Evolutionary conservation across 176 grass and related monocot species (phyloP).

Genomic region (Carex scoparia): DNA sequence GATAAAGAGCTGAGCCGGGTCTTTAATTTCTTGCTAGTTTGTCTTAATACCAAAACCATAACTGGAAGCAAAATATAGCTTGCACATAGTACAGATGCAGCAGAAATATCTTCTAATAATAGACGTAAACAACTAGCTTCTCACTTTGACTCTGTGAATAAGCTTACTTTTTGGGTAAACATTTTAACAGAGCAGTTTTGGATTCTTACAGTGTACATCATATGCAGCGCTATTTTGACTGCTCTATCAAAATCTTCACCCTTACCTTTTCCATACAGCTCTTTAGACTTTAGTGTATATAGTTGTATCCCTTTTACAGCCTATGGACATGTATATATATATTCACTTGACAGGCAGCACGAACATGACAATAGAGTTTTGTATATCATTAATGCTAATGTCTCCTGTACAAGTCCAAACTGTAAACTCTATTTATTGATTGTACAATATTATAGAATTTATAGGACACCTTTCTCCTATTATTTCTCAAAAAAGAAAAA

Average conservation of each 20-base stretch:
- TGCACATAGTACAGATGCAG: slow-evolving; percentile 14
- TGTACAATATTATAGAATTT: background rate
- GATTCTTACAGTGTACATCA: too few species aligned
- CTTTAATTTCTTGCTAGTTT: background rate
- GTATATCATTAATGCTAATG: background rate
- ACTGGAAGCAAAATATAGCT: background rate
- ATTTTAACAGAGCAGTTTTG: too few species aligned
- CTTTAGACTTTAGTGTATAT: background rate
- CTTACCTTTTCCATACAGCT: background rate
- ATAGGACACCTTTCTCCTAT: background rate
- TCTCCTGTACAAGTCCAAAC: background rate
- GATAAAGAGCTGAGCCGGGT: background rate
- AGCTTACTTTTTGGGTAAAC: background rate
- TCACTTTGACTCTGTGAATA: background rate
- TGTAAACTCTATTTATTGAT: background rate
- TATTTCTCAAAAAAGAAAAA: background rate
- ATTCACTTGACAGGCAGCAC: background rate
- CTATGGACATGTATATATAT: background rate
- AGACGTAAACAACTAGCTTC: background rate
- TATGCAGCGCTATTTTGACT: too few species aligned
- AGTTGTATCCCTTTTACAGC: background rate
- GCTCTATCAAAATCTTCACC: too few species aligned
- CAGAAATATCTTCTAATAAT: background rate
- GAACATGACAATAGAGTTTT: background rate
- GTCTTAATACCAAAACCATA: background rate